Base-by-base conservation (phyloP, 2,329 filamentous ascomycete genomes). In the Celoporthe dispersa region DNA sequence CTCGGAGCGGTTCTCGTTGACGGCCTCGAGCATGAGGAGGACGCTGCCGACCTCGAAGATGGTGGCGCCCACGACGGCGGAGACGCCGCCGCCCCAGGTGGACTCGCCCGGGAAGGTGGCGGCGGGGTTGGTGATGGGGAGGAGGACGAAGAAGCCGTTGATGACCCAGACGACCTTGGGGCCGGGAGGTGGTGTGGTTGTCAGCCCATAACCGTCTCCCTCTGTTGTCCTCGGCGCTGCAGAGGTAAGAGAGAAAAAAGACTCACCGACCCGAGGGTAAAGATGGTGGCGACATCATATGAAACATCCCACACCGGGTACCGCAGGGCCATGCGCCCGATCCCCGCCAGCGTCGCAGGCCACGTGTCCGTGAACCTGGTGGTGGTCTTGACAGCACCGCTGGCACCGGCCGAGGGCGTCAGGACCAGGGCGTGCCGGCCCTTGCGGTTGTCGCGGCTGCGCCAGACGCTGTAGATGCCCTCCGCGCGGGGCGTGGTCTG, bases 41-140 rank as follows among this genome's bases (percentile, higher is more conserved):
- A 92, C 75, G 48, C 87, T 88, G 0, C 90, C 90, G 4, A 90
- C 67, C 73, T 90, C 88, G 76, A 93, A 92, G 8, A 92, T 80
- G 0, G 88, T 90, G 0, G 89, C 89, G 4, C 90, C 90, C n/a
- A 92, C 83, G 74, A 91, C 88, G 0, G 88, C 89, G 0, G 86
- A 88, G 31, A 91, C 83, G 1, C 90, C 91, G 3, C 87, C 89
- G 0, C 82, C 90, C 72, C 81, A 80, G 9, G 81, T 71, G 0
- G 80, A 78, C 77, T 92, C 89, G 39, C 82, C 82, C 0, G 79
- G 60, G 74, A 92, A 91, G 68, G 85, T 83, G 0, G 84, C 84
- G 0, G 76, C 80, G 0, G 89, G 89, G 8, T 79, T 77, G 33
- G 81, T 81, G 1, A 89, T 78, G 0, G 91, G 91, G 1, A 91